Evolutionary conservation across 352 stramenopile genomes (phyloP).

Genomic region (Phytophthora cajani): DNA sequence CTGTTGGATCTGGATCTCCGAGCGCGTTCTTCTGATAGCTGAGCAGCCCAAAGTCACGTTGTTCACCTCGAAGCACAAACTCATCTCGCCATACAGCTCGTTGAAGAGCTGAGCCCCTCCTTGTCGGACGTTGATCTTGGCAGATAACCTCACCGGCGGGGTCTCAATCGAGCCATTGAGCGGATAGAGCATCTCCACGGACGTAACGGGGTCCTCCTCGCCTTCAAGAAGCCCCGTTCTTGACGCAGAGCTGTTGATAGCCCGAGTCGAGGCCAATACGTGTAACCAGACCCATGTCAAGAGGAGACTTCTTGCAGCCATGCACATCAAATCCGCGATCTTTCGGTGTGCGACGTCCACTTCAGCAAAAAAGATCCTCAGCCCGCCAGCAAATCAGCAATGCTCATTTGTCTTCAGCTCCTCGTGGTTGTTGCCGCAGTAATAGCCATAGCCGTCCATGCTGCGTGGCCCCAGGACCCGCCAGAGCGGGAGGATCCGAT

Average conservation of each 20-base stretch:
- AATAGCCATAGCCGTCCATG: not conserved
- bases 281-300: not conserved
- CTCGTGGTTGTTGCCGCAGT: not conserved
- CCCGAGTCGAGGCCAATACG: not conserved
- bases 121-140: not conserved
- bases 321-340: not conserved
- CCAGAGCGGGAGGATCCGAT: conserved; percentile 2
- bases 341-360: conserved; percentile 1
- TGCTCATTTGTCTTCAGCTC: not conserved
- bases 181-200: not conserved
- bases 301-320: not conserved
- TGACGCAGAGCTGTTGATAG: not conserved
- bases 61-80: not conserved
- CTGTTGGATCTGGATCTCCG: not conserved
- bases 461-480: not conserved
- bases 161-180: not conserved
- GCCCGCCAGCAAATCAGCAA: not conserved
- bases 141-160: not conserved
- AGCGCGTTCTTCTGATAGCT: not conserved
- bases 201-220: not conserved
- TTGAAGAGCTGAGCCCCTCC: not conserved
- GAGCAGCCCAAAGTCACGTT: not conserved
- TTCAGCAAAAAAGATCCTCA: not conserved
- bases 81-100: not conserved
- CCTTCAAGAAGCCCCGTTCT: not conserved